These are phyloP conservation scores for Penicillium crustosum DNA, from an alignment of 2,329 filamentous ascomycete species.

Conservation along the genomic window DNA sequence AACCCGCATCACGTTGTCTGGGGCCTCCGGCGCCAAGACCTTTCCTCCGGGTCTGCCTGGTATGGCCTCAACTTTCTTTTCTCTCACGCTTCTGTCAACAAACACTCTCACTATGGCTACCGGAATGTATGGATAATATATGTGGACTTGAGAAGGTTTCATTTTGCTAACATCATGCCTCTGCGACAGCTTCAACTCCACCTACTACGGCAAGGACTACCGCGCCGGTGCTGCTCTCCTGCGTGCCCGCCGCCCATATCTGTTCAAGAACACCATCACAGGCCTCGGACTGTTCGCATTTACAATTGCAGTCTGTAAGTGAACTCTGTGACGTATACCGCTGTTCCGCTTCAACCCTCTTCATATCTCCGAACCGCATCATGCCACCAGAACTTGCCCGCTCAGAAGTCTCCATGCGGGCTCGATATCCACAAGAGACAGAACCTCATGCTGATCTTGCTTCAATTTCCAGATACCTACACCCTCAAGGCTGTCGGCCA, in stretches of 20 bases:
- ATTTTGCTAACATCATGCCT: conserved; percentile 4
- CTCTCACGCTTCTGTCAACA: conserved; percentile 1
- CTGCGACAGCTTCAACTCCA: conserved; percentile 60
- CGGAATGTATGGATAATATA: conserved; percentile 24
- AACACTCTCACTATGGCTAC: conserved; percentile 20
- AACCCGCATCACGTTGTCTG: conserved; percentile 6
- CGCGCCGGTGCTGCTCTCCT: conserved; percentile 85
- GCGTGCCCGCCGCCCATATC: conserved; percentile 85
- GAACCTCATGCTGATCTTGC: conserved; percentile 5
- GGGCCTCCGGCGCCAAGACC: conserved; percentile 22
- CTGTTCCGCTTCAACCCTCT: not conserved
- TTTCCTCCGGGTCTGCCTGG: conserved; percentile 15
- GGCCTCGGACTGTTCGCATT: conserved; percentile 74
- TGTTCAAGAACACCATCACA: conserved; percentile 83
- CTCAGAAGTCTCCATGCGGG: not conserved
- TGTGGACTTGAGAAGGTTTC: not conserved
- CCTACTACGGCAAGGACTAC: conserved; percentile 89
- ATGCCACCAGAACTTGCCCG: conserved; percentile 5
- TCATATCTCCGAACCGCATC: not conserved
- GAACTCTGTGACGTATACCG: not conserved
- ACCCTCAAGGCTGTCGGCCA: conserved; percentile 85
- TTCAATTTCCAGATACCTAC: conserved; percentile 57
- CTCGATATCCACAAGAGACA: not conserved
- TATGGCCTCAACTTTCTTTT: conserved; percentile 11
- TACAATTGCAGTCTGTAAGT: conserved; percentile 83